Evolutionary conservation across 2,329 filamentous ascomycete species (phyloP).

Genomic region (Lachnellula arida): DNA sequence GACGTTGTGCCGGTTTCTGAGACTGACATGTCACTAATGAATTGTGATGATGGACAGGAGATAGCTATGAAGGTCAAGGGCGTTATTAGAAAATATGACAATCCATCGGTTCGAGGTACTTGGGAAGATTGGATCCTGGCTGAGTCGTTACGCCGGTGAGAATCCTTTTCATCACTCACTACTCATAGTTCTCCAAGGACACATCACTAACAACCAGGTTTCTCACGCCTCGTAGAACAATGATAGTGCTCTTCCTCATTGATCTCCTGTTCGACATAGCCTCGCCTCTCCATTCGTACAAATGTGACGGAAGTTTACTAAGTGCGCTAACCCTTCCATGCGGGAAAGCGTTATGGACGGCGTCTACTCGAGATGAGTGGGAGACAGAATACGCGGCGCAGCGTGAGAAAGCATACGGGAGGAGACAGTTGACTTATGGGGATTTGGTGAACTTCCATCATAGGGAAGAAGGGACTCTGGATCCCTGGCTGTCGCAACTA

Average conservation of each 20-base stretch:
- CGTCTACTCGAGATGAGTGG: conserved; percentile 9
- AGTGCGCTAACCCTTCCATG: conserved; percentile 10
- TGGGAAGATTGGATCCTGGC: conserved; percentile 16
- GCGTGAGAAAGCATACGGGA: too few species aligned
- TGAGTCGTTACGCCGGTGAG: conserved; percentile 17
- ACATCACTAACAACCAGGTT: not conserved
- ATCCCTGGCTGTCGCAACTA: conserved; percentile 12
- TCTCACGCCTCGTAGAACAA: conserved; percentile 5
- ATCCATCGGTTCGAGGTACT: not conserved
- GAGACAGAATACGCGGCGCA: conserved; percentile 7
- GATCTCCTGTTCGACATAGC: conserved; percentile 13
- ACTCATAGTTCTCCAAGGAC: not conserved
- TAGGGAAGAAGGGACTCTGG: conserved; percentile 5
- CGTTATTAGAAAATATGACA: not conserved
- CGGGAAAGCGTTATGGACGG: conserved; percentile 11
- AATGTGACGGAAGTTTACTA: conserved; percentile 8
- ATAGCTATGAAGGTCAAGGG: not conserved
- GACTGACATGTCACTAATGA: not conserved
- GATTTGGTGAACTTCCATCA: conserved; percentile 9
- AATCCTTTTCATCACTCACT: not conserved
- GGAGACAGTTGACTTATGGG: conserved; percentile 9
- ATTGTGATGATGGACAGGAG: not conserved
- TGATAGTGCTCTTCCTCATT: conserved; percentile 13
- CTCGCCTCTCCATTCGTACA: not conserved
- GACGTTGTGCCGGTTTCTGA: not conserved